A percentile compares a stretch with the other conserved stretches of the same genome.
These are phyloP conservation scores for Calcarisporium arbuscula DNA, from an alignment of 2,329 filamentous ascomycete genomes.

Conservation along the genomic window DNA sequence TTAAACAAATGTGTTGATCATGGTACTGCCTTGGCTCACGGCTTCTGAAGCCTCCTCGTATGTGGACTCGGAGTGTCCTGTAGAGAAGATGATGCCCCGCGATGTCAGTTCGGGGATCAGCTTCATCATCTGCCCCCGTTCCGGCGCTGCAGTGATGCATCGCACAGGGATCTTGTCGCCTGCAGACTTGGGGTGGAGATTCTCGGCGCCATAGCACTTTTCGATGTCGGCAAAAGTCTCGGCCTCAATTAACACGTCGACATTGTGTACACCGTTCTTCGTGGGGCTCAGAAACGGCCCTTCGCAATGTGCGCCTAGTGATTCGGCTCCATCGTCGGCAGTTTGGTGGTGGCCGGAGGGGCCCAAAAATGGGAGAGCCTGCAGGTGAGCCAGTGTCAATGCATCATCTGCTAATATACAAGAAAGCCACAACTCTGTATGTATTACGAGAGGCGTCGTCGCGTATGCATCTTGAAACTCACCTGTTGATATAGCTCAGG, in stretches of 20 bases:
- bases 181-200: constrained; percentile 43
- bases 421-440: not conserved
- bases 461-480: constrained; percentile 7
- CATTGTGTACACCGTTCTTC: constrained; percentile 83
- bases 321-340: constrained; percentile 70
- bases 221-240: constrained; percentile 60
- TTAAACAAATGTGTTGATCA: constrained; percentile 96
- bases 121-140: constrained; percentile 62
- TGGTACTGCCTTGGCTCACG: constrained; percentile 68
- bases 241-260: constrained; percentile 61
- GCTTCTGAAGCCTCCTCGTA: constrained; percentile 74
- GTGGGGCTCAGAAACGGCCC: constrained; percentile 78
- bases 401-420: not conserved
- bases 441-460: not conserved
- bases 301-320: constrained; percentile 84
- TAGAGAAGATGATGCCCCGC: constrained; percentile 66
- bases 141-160: constrained; percentile 82
- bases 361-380: constrained; percentile 69
- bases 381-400: constrained; percentile 6
- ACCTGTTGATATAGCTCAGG: constrained; percentile 78
- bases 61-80: constrained; percentile 82
- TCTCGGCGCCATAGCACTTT: constrained; percentile 64
- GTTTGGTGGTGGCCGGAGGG: constrained; percentile 58
- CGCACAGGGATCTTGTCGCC: constrained; percentile 48
- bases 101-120: constrained; percentile 61